Conservation (phyloP, 305 asterid species). For the Plantago rigida region DNA sequence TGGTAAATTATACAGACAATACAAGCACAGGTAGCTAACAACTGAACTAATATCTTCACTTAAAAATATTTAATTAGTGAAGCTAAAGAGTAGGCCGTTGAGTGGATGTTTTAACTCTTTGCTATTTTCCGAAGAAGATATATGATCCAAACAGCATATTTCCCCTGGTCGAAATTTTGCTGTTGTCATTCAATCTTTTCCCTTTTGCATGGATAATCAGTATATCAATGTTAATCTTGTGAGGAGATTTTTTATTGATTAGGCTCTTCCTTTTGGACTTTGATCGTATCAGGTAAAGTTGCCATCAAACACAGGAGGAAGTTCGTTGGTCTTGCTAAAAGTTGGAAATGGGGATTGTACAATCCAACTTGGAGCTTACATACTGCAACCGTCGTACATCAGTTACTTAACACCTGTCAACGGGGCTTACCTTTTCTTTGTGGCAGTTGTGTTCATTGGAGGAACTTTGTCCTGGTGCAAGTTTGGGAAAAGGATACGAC, state of each 20-base stretch:
- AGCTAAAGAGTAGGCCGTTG: not conserved
- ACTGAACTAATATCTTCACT: not conserved
- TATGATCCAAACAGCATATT: not conserved
- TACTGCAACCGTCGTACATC: constrained; percentile 27
- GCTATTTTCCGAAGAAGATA: not conserved
- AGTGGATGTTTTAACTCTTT: not conserved
- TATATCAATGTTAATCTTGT: too few relatives aligned
- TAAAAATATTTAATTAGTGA: not conserved
- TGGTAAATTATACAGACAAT: too few relatives aligned
- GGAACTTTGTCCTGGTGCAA: constrained; percentile 53
- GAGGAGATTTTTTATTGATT: not conserved
- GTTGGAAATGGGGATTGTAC: constrained; percentile 35
- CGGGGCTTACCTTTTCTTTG: constrained; percentile 42
- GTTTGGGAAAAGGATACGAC: constrained; percentile 31
- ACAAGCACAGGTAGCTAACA: too few relatives aligned
- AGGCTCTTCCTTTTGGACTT: not conserved
- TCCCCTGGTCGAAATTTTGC: not conserved
- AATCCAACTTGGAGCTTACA: constrained; percentile 28
- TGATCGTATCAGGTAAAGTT: constrained; percentile 40
- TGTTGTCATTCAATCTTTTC: too few relatives aligned
- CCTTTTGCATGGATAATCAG: too few relatives aligned
- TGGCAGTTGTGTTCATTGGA: constrained; percentile 37
- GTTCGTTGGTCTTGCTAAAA: constrained; percentile 33
- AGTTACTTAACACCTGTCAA: constrained; percentile 34
- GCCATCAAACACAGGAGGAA: constrained; percentile 29